Evolutionary conservation across 768 basidiomycete species (phyloP).

Genomic region (Rhodotorula paludigena): DNA sequence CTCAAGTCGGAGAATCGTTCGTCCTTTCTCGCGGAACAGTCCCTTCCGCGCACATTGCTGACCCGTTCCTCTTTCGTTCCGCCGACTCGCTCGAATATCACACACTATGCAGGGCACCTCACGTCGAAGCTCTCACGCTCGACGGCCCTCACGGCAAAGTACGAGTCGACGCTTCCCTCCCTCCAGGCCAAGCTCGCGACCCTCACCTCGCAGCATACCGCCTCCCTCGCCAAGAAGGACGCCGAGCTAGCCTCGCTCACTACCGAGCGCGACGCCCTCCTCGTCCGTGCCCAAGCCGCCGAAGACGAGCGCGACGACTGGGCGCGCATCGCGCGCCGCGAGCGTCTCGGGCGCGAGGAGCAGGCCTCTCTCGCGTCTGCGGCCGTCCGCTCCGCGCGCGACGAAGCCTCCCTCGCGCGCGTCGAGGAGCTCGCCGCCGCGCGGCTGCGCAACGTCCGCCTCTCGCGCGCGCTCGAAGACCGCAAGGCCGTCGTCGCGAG

Average conservation of each 20-base stretch:
- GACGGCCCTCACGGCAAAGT: constrained; percentile 23
- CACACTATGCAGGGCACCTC: constrained; percentile 10
- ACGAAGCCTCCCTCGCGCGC: neutral
- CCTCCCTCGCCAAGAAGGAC: constrained; percentile 26
- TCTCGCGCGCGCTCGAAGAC: constrained; percentile 21
- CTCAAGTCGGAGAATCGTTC: constrained; percentile 29
- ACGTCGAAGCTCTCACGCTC: constrained; percentile 25
- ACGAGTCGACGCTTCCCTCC: constrained; percentile 24
- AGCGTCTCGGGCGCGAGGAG: constrained; percentile 1
- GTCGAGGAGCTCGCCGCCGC: neutral
- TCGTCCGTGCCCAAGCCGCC: too few species aligned
- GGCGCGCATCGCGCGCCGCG: neutral
- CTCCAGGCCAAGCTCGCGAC: constrained; percentile 29
- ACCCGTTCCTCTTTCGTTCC: neutral
- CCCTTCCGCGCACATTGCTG: neutral
- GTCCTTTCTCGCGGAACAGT: neutral
- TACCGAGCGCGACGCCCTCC: neutral
- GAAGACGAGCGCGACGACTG: neutral
- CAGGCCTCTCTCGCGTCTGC: neutral
- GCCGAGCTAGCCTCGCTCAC: constrained; percentile 17
- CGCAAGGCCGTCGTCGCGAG: constrained; percentile 13
- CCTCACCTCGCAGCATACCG: constrained; percentile 8
- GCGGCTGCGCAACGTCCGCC: neutral
- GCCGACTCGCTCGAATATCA: neutral
- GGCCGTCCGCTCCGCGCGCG: neutral